A percentile compares a stretch with the other conserved stretches of the same genome.
These are phyloP conservation scores for Plasmodium cynomolgi DNA, from an alignment of 169 alveolate genomes.

Conservation along the genomic window DNA sequence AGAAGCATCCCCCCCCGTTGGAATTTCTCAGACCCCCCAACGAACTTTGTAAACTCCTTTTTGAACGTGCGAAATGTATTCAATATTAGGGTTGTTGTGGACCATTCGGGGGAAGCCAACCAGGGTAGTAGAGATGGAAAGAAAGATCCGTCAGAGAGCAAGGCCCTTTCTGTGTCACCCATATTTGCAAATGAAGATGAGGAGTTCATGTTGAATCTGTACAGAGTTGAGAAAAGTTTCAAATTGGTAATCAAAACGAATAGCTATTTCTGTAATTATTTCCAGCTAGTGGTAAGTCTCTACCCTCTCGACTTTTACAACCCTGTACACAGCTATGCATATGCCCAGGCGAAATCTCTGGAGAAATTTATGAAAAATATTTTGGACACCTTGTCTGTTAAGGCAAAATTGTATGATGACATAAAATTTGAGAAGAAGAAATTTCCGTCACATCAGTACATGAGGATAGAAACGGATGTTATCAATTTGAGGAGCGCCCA, in stretches of 20 bases:
- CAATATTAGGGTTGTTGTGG: neutral
- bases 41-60: conserved; percentile 5
- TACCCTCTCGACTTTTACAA: conserved; percentile 22
- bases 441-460: neutral
- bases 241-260: conserved; percentile 31
- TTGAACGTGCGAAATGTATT: conserved; percentile 15
- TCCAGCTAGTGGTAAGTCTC: conserved; percentile 20
- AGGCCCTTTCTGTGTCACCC: neutral
- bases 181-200: conserved; percentile 27
- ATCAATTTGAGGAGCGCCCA: conserved; percentile 5
- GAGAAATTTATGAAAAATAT: conserved; percentile 3
- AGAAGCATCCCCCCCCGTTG: neutral
- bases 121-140: neutral
- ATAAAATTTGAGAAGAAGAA: conserved; percentile 34
- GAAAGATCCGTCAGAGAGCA: neutral
- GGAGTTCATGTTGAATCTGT: conserved; percentile 23
- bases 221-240: conserved; percentile 21
- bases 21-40: neutral
- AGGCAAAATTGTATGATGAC: conserved; percentile 16
- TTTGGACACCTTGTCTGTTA: conserved; percentile 32
- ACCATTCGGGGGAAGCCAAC: neutral
- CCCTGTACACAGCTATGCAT: neutral
- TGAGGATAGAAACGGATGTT: neutral
- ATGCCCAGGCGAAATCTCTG: neutral
- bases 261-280: conserved; percentile 18